phyloP scores from a whole-genome alignment of 164 flowering plant genomes.

The Dillenia turbinata region DNA sequence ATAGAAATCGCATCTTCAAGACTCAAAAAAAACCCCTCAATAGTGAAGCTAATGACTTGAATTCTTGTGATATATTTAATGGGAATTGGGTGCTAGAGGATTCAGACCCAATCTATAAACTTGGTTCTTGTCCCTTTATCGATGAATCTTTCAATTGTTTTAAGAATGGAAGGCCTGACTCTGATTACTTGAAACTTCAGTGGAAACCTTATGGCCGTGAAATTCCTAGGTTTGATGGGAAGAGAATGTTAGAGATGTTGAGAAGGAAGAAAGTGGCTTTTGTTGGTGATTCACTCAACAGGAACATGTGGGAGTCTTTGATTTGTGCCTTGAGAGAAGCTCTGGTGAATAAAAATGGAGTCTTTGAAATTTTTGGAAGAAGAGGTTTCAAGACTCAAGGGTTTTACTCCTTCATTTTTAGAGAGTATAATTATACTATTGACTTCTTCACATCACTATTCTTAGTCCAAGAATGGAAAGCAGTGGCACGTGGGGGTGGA shows the following conservation, averaged over 20 bases:
- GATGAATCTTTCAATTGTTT: no score
- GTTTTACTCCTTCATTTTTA: slow-evolving; percentile 48
- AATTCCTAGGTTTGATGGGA: slow-evolving; percentile 49
- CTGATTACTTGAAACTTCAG: slow-evolving; percentile 25
- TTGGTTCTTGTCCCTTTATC: no score
- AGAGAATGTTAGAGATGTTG: slow-evolving; percentile 42
- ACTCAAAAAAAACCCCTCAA: slow-evolving; percentile 9
- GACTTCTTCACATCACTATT: slow-evolving; percentile 56
- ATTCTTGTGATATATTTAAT: slow-evolving; percentile 50
- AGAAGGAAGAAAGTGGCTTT: slow-evolving; percentile 56
- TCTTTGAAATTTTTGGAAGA: slow-evolving; percentile 39
- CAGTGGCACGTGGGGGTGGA: slow-evolving; percentile 9
- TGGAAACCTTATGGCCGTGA: slow-evolving; percentile 51
- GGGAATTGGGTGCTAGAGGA: slow-evolving; percentile 52
- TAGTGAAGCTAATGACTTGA: slow-evolving; percentile 4
- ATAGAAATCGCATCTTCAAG: slow-evolving; percentile 3
- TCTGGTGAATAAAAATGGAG: slow-evolving; percentile 24
- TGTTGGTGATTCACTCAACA: slow-evolving; percentile 62
- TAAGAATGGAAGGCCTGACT: slow-evolving; percentile 52
- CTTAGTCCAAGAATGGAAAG: slow-evolving; percentile 42
- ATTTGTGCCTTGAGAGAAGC: slow-evolving; percentile 44
- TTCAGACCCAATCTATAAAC: slow-evolving; percentile 31
- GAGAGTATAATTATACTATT: slow-evolving; percentile 43
- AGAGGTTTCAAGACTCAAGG: slow-evolving; percentile 37
- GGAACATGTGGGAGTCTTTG: slow-evolving; percentile 74